phyloP scores from a whole-genome alignment of 2,329 filamentous ascomycete species.

The Fusarium sp. region DNA sequence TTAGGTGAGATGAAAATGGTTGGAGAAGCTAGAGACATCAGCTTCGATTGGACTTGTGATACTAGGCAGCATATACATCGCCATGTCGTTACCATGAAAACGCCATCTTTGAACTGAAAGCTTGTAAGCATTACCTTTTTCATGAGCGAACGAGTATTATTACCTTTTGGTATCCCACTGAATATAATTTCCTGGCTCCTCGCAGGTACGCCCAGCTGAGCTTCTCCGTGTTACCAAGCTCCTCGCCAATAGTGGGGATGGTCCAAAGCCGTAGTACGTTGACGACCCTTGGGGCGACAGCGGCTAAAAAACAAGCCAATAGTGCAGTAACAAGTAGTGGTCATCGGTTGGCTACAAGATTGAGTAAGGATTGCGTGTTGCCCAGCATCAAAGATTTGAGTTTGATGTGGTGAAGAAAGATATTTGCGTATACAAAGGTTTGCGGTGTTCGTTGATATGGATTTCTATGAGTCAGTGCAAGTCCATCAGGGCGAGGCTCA shows the following conservation, averaged over 20 bases:
- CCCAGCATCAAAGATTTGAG: background rate
- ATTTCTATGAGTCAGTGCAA: too few relatives aligned
- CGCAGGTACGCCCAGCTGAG: slow-evolving; percentile 22
- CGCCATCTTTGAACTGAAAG: slow-evolving; percentile 16
- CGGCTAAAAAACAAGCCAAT: background rate
- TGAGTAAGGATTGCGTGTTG: background rate
- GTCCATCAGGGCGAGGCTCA: accelerated
- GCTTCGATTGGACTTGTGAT: background rate
- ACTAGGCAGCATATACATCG: background rate
- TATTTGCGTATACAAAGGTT: too few relatives aligned
- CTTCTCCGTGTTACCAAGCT: slow-evolving; percentile 11
- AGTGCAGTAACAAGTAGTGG: background rate
- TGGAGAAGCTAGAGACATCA: slow-evolving; percentile 10
- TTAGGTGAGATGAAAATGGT: slow-evolving; percentile 23
- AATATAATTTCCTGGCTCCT: slow-evolving; percentile 20
- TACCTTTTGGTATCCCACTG: slow-evolving; percentile 20
- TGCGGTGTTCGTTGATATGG: accelerated
- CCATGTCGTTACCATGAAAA: slow-evolving; percentile 27
- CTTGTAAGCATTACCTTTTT: background rate
- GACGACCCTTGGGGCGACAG: background rate
- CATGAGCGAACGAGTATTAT: accelerated
- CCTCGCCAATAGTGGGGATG: slow-evolving; percentile 9
- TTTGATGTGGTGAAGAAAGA: background rate
- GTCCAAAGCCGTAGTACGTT: background rate
- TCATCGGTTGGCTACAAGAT: background rate